Percentiles rank a stretch among this genome's conserved stretches.
phyloP scores from a whole-genome alignment of 2,329 filamentous ascomycete species.

The Fusarium veterinarium region DNA sequence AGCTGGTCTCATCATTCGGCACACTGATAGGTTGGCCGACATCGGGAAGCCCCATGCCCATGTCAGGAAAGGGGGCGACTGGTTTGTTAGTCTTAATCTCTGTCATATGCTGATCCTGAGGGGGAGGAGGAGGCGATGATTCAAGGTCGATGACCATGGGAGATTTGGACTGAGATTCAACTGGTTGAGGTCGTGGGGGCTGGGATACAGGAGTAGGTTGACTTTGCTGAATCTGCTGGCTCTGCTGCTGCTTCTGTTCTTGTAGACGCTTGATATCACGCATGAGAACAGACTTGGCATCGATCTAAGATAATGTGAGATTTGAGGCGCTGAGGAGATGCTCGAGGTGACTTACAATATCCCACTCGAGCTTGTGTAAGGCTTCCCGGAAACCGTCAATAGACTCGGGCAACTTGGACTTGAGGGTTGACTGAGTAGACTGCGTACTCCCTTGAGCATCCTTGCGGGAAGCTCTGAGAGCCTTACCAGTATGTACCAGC shows the following conservation, averaged over 20 bases:
- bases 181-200: slow-evolving; percentile 44
- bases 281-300: slow-evolving; percentile 65
- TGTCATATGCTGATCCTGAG: slow-evolving; percentile 48
- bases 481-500: slow-evolving; percentile 70
- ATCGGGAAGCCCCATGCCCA: slow-evolving; percentile 61
- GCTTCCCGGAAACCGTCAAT: slow-evolving; percentile 63
- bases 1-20: slow-evolving; percentile 40
- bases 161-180: slow-evolving; percentile 52
- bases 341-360: slow-evolving; percentile 60
- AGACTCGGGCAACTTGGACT: slow-evolving; percentile 59
- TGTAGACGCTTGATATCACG: slow-evolving; percentile 62
- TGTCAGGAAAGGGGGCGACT: slow-evolving; percentile 67
- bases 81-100: slow-evolving; percentile 54
- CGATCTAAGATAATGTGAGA: slow-evolving; percentile 46
- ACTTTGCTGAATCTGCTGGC: slow-evolving; percentile 28
- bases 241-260: slow-evolving; percentile 45
- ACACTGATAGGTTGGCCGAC: slow-evolving; percentile 28
- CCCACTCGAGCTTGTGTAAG: slow-evolving; percentile 66
- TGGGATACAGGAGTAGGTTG: slow-evolving; percentile 29
- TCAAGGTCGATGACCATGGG: slow-evolving; percentile 53
- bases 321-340: background rate
- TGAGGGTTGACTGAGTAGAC: slow-evolving; percentile 48
- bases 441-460: slow-evolving; percentile 56
- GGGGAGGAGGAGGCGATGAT: slow-evolving; percentile 46
- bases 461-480: slow-evolving; percentile 61